A percentile compares a stretch with the other conserved stretches of the same genome.
phyloP scores from a whole-genome alignment of 306 rosid species.

The Prunus mongolica region DNA sequence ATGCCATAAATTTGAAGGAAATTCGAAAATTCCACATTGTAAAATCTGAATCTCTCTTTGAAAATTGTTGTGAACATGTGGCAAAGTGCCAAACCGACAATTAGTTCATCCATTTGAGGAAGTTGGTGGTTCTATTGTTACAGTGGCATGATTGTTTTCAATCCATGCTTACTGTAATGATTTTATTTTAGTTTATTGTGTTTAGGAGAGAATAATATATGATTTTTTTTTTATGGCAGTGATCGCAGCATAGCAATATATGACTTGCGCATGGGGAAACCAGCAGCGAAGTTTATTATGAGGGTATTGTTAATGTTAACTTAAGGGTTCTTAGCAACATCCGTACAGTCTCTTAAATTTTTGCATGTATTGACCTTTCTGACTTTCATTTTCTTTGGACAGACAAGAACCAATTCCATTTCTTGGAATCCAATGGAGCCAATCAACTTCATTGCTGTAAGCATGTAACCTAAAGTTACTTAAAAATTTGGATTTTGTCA shows the following conservation, averaged over 20 bases:
- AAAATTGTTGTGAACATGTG: background rate
- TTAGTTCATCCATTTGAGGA: background rate
- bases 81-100: background rate
- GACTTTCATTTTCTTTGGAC: conserved; percentile 34
- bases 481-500: background rate
- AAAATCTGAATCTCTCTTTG: background rate
- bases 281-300: conserved; percentile 68
- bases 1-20: background rate
- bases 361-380: conserved; percentile 20
- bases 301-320: conserved; percentile 37
- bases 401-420: conserved; percentile 84
- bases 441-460: conserved; percentile 87
- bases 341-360: background rate
- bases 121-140: background rate
- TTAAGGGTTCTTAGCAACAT: no score
- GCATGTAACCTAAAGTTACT: conserved; percentile 23
- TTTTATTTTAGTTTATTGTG: background rate
- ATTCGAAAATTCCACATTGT: background rate
- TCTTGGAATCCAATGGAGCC: conserved; percentile 99
- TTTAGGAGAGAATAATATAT: background rate
- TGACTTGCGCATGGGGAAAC: conserved; percentile 73
- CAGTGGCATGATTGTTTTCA: background rate
- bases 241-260: conserved; percentile 83
- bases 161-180: background rate
- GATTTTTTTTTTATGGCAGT: conserved; percentile 34